A percentile compares a stretch with the other conserved stretches of the same genome.
Conservation (phyloP, 1,139 yeast genomes). For the Geotrichum macrosporum region DNA sequence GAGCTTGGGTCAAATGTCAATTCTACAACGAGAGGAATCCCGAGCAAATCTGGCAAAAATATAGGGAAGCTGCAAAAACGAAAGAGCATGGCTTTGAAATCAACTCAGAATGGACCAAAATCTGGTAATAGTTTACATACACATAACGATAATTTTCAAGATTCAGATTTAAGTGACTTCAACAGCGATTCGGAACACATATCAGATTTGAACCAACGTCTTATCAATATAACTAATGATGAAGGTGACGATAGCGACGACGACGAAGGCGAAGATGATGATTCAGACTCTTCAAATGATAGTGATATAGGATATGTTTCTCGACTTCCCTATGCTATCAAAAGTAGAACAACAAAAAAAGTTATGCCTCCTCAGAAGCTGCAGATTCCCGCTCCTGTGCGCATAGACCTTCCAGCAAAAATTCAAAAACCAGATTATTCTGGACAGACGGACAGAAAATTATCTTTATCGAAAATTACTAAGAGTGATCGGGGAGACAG, state of each 20-base stretch:
- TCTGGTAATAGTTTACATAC: too few species aligned
- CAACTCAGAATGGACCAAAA: too few species aligned
- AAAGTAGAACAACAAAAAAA: conserved; percentile 25
- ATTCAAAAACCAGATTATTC: conserved; percentile 23
- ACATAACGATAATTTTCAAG: too few species aligned
- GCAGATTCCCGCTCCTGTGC: conserved; percentile 27
- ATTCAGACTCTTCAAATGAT: conserved; percentile 19
- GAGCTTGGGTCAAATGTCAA: too few species aligned
- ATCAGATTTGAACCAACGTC: background rate
- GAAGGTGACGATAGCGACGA: background rate
- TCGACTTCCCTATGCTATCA: conserved; percentile 16
- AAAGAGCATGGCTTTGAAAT: too few species aligned
- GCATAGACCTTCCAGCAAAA: conserved; percentile 28
- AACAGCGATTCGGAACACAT: background rate
- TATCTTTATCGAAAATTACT: too few species aligned
- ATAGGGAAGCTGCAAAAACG: too few species aligned
- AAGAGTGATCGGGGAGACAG: conserved; percentile 7
- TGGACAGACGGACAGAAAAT: too few species aligned
- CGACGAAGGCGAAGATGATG: background rate
- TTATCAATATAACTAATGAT: too few species aligned
- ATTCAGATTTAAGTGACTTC: too few species aligned
- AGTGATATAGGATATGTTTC: conserved; percentile 11
- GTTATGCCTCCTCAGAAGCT: conserved; percentile 23
- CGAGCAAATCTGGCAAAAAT: too few species aligned
- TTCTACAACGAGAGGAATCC: too few species aligned